Evolutionary conservation across 495 filamentous ascomycete genomes (phyloP).

Genomic region (Monascus purpureus): DNA sequence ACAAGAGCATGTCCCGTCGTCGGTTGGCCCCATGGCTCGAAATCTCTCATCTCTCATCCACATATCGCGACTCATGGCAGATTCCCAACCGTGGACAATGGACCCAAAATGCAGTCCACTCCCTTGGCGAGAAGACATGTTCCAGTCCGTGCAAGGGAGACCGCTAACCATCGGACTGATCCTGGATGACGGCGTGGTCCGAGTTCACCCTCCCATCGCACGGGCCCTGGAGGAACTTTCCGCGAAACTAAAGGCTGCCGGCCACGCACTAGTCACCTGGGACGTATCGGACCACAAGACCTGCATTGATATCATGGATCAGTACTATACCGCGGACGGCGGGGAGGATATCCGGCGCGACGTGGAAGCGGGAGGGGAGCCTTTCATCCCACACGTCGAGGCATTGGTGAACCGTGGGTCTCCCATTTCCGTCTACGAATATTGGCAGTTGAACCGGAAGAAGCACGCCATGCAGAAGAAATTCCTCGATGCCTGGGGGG

Average conservation of each 20-base stretch:
- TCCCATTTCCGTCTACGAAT: slow-evolving; percentile 39
- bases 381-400: slow-evolving; percentile 38
- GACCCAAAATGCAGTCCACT: slow-evolving; percentile 35
- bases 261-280: slow-evolving; percentile 38
- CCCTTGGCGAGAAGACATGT: slow-evolving; percentile 28
- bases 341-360: slow-evolving; percentile 39
- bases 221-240: slow-evolving; percentile 26
- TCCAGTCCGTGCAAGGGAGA: slow-evolving; percentile 22
- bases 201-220: slow-evolving; percentile 33
- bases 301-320: slow-evolving; percentile 34
- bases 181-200: slow-evolving; percentile 35
- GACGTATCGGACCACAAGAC: slow-evolving; percentile 25
- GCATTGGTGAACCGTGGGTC: slow-evolving; percentile 29
- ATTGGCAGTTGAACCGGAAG: slow-evolving; percentile 41
- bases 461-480: slow-evolving; percentile 36
- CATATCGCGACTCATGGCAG: slow-evolving; percentile 25
- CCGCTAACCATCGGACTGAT: slow-evolving; percentile 35
- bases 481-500: slow-evolving; percentile 44
- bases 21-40: slow-evolving; percentile 35
- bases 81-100: slow-evolving; percentile 25
- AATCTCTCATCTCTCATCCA: slow-evolving; percentile 26
- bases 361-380: slow-evolving; percentile 33
- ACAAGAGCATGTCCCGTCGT: slow-evolving; percentile 39
- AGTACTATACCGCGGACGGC: slow-evolving; percentile 40
- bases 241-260: slow-evolving; percentile 17